Conservation (phyloP, 306 rosid genomes). For the Prunus padus region DNA sequence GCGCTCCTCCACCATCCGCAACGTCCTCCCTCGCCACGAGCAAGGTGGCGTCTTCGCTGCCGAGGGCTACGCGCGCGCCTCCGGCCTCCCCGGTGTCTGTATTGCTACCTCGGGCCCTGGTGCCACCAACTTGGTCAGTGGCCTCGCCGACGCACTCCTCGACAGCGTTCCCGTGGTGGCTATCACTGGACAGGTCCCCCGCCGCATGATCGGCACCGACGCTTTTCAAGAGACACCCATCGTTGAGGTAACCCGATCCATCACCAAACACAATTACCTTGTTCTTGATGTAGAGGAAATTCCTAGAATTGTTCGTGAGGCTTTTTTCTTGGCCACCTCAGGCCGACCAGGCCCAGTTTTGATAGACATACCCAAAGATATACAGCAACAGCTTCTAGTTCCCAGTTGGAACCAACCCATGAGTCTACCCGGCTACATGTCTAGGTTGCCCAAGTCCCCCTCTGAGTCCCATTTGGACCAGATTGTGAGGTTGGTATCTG, state of each 20-base stretch:
- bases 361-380: conserved; percentile 79
- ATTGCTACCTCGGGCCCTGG: conserved; percentile 93
- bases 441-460: conserved; percentile 67
- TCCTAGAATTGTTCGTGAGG: conserved; percentile 71
- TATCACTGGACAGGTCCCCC: conserved; percentile 80
- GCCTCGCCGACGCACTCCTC: conserved; percentile 71
- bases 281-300: conserved; percentile 90
- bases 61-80: conserved; percentile 77
- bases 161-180: conserved; percentile 70
- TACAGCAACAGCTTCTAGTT: conserved; percentile 82
- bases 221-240: conserved; percentile 93
- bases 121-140: conserved; percentile 78
- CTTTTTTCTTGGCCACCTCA: conserved; percentile 64
- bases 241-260: conserved; percentile 82
- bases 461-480: conserved; percentile 43
- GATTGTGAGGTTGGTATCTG: conserved; percentile 52
- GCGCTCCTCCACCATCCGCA: conserved; percentile 54
- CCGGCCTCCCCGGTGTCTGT: conserved; percentile 75
- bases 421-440: conserved; percentile 49
- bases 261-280: conserved; percentile 85
- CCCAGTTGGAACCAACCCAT: conserved; percentile 61
- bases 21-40: conserved; percentile 79
- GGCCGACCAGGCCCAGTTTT: conserved; percentile 88
- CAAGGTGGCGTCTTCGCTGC: conserved; percentile 88
- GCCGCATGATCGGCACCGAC: conserved; percentile 85